phyloP scores from a whole-genome alignment of 2,329 filamentous ascomycete genomes.

The Penicillium sp. region DNA sequence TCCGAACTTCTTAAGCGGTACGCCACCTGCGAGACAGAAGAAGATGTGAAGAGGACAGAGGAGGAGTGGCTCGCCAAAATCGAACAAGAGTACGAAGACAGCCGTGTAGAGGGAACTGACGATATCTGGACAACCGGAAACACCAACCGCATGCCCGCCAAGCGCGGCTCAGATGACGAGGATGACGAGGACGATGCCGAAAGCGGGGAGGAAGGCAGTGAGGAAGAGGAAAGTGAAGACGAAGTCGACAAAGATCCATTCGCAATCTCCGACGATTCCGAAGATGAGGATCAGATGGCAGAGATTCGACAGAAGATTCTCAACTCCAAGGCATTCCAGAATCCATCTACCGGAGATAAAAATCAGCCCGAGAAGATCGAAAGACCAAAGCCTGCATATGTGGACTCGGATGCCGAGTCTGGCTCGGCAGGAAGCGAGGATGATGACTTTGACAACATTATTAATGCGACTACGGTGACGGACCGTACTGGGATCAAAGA shows the following conservation, averaged over 20 bases:
- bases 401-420: constrained; percentile 67
- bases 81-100: constrained; percentile 84
- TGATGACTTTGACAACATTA: constrained; percentile 88
- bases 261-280: constrained; percentile 73
- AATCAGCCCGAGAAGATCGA: constrained; percentile 61
- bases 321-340: constrained; percentile 82
- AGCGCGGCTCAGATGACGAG: constrained; percentile 56
- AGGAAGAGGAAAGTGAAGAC: constrained; percentile 45
- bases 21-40: constrained; percentile 77
- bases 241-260: constrained; percentile 63
- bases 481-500: constrained; percentile 74
- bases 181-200: constrained; percentile 43
- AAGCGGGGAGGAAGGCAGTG: constrained; percentile 47
- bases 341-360: constrained; percentile 51
- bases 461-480: constrained; percentile 84
- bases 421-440: constrained; percentile 65
- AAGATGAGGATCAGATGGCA: constrained; percentile 88
- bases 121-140: constrained; percentile 93
- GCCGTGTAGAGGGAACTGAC: constrained; percentile 59
- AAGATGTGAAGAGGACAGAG: constrained; percentile 78
- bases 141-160: constrained; percentile 64
- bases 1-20: constrained; percentile 77
- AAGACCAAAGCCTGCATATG: constrained; percentile 52
- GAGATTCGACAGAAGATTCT: constrained; percentile 88
- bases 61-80: constrained; percentile 85